Percentiles rank a stretch among this genome's conserved stretches.
These are phyloP conservation scores for Kodamaea ohmeri DNA, from an alignment of 1,139 yeast species.

Conservation along the genomic window DNA sequence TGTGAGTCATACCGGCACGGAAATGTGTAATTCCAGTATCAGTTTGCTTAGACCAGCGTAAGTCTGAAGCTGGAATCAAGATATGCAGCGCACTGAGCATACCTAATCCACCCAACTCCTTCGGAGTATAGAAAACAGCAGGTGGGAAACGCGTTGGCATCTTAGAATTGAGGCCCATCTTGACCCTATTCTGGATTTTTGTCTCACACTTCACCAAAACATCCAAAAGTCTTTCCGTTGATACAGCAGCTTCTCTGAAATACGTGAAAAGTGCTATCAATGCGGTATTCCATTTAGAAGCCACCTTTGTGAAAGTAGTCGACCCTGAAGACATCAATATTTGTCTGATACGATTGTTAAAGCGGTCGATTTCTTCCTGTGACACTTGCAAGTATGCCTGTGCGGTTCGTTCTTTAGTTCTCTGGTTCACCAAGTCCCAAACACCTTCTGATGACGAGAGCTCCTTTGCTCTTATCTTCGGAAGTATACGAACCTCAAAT, in stretches of 20 bases:
- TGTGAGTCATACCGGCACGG: conserved; percentile 88
- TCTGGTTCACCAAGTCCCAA: conserved; percentile 79
- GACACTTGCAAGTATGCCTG: conserved; percentile 85
- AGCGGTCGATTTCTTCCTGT: conserved; percentile 72
- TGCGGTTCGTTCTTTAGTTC: conserved; percentile 83
- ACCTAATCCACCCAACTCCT: conserved; percentile 94
- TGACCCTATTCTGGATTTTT: conserved; percentile 89
- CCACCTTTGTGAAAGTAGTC: conserved; percentile 90
- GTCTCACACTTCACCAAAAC: conserved; percentile 88
- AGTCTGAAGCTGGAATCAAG: conserved; percentile 88
- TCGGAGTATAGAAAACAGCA: conserved; percentile 96
- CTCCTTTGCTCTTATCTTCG: conserved; percentile 40
- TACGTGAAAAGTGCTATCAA: conserved; percentile 82
- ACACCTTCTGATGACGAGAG: conserved; percentile 66
- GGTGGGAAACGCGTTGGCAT: conserved; percentile 99
- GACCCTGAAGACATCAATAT: conserved; percentile 95
- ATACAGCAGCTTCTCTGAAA: conserved; percentile 87
- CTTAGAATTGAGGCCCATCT: conserved; percentile 91
- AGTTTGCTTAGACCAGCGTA: conserved; percentile 89
- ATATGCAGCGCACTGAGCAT: conserved; percentile 98
- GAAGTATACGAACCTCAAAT: conserved; percentile 86
- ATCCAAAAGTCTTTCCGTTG: conserved; percentile 78
- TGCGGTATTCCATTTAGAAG: conserved; percentile 96
- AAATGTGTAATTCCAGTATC: conserved; percentile 94
- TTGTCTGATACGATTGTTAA: conserved; percentile 83